phyloP scores from a whole-genome alignment of 1,284 basidiomycete species.

The Stereum hirsutum region DNA sequence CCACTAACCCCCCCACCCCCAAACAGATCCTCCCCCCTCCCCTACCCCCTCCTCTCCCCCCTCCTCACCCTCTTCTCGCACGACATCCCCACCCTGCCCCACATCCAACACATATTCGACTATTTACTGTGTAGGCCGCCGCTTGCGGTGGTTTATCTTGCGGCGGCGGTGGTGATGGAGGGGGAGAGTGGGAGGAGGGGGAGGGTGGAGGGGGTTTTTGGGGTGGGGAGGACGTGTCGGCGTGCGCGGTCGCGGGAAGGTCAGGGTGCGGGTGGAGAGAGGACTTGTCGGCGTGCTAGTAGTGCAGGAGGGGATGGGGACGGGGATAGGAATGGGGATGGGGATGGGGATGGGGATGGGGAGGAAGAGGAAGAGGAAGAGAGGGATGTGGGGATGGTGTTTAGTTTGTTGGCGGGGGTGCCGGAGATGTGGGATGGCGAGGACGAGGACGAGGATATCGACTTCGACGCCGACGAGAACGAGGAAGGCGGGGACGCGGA shows the following conservation, averaged over 20 bases:
- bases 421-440: constrained; percentile 51
- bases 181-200: no score
- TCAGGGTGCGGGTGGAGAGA: neutral
- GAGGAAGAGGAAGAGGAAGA: constrained; percentile 45
- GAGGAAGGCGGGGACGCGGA: neutral
- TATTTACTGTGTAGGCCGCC: constrained; percentile 81
- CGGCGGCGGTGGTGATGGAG: constrained; percentile 77
- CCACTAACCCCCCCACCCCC: constrained; percentile 5
- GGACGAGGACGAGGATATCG: constrained; percentile 10
- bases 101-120: constrained; percentile 86
- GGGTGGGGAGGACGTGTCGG: no score
- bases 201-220: no score
- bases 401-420: constrained; percentile 67
- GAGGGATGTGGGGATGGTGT: constrained; percentile 78
- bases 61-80: constrained; percentile 88
- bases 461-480: neutral
- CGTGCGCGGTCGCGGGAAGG: neutral
- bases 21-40: constrained; percentile 50
- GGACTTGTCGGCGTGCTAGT: neutral
- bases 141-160: constrained; percentile 73
- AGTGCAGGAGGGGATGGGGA: constrained; percentile 42
- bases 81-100: constrained; percentile 75
- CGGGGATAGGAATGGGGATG: constrained; percentile 32
- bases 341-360: constrained; percentile 52
- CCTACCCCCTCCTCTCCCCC: constrained; percentile 85